Base-by-base conservation (phyloP, 192 early-diverging fungal species). In the Coemansia erecta region DNA sequence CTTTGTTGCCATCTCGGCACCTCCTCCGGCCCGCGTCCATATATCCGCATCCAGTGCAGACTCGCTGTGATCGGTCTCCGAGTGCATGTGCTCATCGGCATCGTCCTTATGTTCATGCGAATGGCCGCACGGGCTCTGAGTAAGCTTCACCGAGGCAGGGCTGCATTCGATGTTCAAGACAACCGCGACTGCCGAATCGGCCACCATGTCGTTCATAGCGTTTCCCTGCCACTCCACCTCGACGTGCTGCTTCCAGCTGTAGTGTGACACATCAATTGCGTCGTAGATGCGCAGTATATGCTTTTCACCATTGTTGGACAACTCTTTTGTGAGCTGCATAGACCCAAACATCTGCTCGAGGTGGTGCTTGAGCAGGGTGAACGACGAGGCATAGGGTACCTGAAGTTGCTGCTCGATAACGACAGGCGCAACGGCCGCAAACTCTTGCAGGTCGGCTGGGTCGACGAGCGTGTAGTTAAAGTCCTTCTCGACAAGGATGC, bases 281-380 rank as follows among this genome's bases (percentile, higher is more conserved):
- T 91, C 88, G 61, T 91, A 89, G 6, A 92, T 82, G 48, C 86
- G 68, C 33, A 84, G 42, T 1, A 57, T 61, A 17, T 59, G 58
- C 13, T 67, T 47, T 6, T 49, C 42, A 41, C 68, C 81, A 12
- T 37, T 22, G 53, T 43, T 57, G 37, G 56, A 45, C 21, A 47
- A 53, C 41, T 71, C 73, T 4, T 55, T 77, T 14, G 66, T 71
- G 14, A 66, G 44, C 35, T 64, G 53, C 51, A 78, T 60, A 39
- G 79, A 76, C 44, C 94, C 97, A 88, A 92, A 99, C 93, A 98
- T 95, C 66, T 89, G 90, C 66, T 91, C 92, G 17, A 99, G 76
- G 75, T 97, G 93, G 84, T 90, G 92, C 58, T 84, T 85, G 17
- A 99, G 82, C 46, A 99, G 64, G 3, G 84, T 81, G 44, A 92